Conservation (phyloP, 495 filamentous ascomycete genomes). For the Penicillium ochrochloron region DNA sequence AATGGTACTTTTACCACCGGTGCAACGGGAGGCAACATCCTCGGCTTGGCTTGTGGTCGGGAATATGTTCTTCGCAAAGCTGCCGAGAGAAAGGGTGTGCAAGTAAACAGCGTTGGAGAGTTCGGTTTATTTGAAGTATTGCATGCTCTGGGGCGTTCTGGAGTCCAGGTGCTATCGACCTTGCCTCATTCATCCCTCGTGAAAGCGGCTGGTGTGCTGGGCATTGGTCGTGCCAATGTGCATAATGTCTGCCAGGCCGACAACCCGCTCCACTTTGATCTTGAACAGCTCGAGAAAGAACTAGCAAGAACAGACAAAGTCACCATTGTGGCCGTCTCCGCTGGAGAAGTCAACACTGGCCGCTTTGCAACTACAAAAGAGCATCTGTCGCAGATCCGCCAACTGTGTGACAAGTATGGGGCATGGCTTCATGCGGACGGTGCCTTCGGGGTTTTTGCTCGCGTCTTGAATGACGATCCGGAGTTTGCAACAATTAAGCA, state of each 20-base stretch:
- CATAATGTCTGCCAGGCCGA: constrained; percentile 58
- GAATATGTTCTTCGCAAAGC: constrained; percentile 64
- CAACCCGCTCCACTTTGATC: constrained; percentile 68
- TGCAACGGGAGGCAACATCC: constrained; percentile 82
- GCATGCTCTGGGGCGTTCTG: constrained; percentile 60
- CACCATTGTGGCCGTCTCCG: constrained; percentile 77
- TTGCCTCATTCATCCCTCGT: constrained; percentile 79
- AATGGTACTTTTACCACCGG: constrained; percentile 83
- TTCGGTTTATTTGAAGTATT: constrained; percentile 71
- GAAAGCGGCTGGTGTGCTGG: constrained; percentile 82
- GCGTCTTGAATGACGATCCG: constrained; percentile 60
- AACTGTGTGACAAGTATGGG: constrained; percentile 71
- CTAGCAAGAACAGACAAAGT: constrained; percentile 57
- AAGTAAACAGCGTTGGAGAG: constrained; percentile 63
- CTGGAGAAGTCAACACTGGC: constrained; percentile 91
- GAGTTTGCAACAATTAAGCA: constrained; percentile 63
- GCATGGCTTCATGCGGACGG: constrained; percentile 94
- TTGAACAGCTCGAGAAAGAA: constrained; percentile 60
- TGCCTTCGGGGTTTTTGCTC: constrained; percentile 85
- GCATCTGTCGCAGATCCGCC: constrained; percentile 67
- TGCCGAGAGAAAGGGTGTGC: constrained; percentile 38
- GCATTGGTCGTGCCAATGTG: constrained; percentile 74
- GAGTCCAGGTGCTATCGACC: constrained; percentile 77
- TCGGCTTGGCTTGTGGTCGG: constrained; percentile 78
- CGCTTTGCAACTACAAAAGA: constrained; percentile 67